Percentiles rank a stretch among this genome's conserved stretches.
Evolutionary conservation across 257 asterid species (phyloP).

Genomic region (Nicotiana knightiana): DNA sequence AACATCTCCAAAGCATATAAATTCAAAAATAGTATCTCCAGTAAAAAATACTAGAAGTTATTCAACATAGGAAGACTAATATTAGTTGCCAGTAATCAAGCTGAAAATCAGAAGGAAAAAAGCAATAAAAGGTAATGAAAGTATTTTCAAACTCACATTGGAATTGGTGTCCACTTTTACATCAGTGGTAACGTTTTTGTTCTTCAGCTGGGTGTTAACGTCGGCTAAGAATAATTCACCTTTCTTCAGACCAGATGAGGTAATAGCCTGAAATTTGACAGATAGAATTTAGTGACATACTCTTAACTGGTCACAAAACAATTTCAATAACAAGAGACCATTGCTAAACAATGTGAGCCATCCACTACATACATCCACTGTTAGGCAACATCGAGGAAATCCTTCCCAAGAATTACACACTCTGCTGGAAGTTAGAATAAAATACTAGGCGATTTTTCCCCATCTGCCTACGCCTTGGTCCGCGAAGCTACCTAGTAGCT

Average conservation of each 20-base stretch:
- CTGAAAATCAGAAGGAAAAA: neutral
- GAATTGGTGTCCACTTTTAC: constrained; percentile 57
- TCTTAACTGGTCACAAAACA: neutral
- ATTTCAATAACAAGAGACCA: neutral
- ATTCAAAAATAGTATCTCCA: neutral
- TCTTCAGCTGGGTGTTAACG: constrained; percentile 52
- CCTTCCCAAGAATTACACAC: neutral
- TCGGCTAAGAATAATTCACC: constrained; percentile 52
- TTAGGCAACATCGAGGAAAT: neutral
- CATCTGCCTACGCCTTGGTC: no score
- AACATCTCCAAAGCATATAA: neutral
- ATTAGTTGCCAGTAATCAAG: neutral
- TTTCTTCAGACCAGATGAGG: constrained; percentile 52
- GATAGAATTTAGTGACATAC: neutral
- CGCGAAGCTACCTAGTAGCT: no score
- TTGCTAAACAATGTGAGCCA: neutral
- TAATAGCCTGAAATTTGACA: constrained; percentile 43
- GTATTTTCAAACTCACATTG: constrained; percentile 29
- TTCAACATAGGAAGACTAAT: neutral
- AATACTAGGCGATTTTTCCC: no score
- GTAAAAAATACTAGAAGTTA: neutral
- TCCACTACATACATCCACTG: neutral
- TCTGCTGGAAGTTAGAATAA: neutral
- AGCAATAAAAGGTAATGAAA: neutral
- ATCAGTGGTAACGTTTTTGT: constrained; percentile 55